A percentile compares a stretch with the other conserved stretches of the same genome.
Conservation (phyloP, 2,329 filamentous ascomycete genomes). For the Fusarium buxicola region DNA sequence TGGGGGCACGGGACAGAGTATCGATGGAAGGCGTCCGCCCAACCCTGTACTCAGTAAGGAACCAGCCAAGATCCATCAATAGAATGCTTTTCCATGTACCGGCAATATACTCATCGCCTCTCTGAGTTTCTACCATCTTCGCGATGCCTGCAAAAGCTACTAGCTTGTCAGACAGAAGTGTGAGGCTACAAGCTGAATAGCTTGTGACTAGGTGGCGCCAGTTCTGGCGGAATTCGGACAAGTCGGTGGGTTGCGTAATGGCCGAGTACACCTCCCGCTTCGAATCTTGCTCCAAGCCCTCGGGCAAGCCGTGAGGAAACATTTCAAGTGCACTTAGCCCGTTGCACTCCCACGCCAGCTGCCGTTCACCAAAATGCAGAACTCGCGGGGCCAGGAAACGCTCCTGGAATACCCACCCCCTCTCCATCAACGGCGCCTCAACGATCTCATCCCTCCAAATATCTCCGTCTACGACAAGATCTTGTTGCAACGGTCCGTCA, state of each 20-base stretch:
- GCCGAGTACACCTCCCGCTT: background rate
- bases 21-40: background rate
- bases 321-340: conserved; percentile 11
- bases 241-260: background rate
- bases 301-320: conserved; percentile 6
- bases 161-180: background rate
- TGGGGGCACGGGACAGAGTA: background rate
- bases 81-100: conserved; percentile 3
- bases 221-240: background rate
- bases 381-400: conserved; percentile 11
- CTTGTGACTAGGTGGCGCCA: background rate
- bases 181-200: background rate
- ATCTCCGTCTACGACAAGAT: background rate
- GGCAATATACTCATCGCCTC: conserved; percentile 5
- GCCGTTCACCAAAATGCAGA: conserved; percentile 19
- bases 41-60: background rate
- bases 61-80: background rate
- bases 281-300: background rate
- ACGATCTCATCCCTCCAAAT: conserved; percentile 9
- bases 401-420: conserved; percentile 30
- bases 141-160: conserved; percentile 4
- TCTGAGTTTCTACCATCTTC: background rate
- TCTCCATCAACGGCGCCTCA: background rate
- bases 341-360: conserved; percentile 23
- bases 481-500: background rate